Percentiles rank a stretch among this genome's conserved stretches.
phyloP scores from a whole-genome alignment of 192 early-diverging fungal species.

The Funneliformis geosporum region DNA sequence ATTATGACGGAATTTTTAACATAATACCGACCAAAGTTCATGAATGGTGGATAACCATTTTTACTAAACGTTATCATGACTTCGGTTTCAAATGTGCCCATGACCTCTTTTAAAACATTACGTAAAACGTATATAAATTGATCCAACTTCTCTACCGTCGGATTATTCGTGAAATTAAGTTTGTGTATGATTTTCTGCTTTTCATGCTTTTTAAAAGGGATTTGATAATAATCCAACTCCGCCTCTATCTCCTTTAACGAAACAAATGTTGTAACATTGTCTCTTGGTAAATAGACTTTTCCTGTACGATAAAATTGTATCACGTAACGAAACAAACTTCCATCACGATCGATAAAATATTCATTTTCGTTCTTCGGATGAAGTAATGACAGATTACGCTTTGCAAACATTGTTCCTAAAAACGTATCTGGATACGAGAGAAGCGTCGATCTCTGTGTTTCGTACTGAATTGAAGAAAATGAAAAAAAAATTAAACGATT shows the following conservation, averaged over 20 bases:
- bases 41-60: neutral
- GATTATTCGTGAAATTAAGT: neutral
- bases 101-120: constrained; percentile 6
- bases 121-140: neutral
- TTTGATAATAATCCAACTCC: constrained; percentile 19
- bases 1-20: neutral
- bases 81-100: neutral
- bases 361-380: constrained; percentile 13
- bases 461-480: neutral
- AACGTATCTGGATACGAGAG: neutral
- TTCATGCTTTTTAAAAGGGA: constrained; percentile 7
- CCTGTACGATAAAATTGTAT: constrained; percentile 25
- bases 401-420: constrained; percentile 23
- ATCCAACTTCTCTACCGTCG: constrained; percentile 1
- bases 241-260: constrained; percentile 3
- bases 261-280: neutral
- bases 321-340: constrained; percentile 4
- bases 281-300: neutral
- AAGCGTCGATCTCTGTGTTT: constrained; percentile 18
- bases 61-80: constrained; percentile 11
- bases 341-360: constrained; percentile 25
- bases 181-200: neutral
- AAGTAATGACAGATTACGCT: neutral
- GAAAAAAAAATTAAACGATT: neutral
- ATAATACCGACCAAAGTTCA: neutral